These are phyloP conservation scores for Ceratopteris richardii DNA, from an alignment of 75 land plant species.

Conservation along the genomic window DNA sequence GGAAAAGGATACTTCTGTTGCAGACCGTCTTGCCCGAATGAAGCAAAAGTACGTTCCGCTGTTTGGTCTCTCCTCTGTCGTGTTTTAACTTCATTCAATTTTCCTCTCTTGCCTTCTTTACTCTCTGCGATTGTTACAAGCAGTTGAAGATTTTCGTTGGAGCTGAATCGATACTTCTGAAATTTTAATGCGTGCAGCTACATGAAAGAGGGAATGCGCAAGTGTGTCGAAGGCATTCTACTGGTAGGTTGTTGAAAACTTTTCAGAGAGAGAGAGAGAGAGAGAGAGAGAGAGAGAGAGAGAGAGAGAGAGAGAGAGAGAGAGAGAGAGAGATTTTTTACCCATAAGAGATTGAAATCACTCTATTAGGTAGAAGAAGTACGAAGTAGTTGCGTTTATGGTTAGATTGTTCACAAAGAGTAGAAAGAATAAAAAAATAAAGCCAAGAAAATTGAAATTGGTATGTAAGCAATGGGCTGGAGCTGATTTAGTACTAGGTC, in stretches of 20 bases:
- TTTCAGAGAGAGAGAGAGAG: neutral
- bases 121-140: neutral
- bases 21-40: slow-evolving; percentile 95
- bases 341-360: no score
- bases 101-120: neutral
- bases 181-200: slow-evolving; percentile 44
- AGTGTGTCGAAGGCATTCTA: slow-evolving; percentile 90
- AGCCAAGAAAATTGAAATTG: no score
- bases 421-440: no score
- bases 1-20: slow-evolving; percentile 98
- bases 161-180: no score
- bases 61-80: neutral
- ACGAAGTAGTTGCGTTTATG: no score
- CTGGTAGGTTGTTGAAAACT: slow-evolving; percentile 44
- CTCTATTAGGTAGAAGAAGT: no score
- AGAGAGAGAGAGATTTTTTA: no score
- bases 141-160: neutral
- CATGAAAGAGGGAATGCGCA: slow-evolving; percentile 98
- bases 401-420: no score
- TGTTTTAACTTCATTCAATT: no score
- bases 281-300: neutral
- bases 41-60: slow-evolving; percentile 63
- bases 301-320: no score
- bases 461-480: no score
- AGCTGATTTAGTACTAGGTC: no score